These are phyloP conservation scores for Dryas octopetala DNA, from an alignment of 306 rosid species.

Conservation along the genomic window DNA sequence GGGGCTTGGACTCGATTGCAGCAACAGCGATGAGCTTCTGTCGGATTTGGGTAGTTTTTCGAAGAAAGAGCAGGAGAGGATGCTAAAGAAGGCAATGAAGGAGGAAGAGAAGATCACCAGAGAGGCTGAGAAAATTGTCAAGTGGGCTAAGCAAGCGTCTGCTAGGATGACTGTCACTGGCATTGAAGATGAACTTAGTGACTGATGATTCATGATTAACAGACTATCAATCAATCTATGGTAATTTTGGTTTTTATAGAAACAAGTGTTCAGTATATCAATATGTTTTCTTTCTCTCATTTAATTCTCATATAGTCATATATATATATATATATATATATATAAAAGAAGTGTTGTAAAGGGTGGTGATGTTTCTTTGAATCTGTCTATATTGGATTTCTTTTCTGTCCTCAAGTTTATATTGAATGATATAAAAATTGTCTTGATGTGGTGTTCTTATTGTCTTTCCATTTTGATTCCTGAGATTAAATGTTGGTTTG, in stretches of 20 bases:
- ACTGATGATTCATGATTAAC: conserved; percentile 17
- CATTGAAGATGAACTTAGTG: conserved; percentile 67
- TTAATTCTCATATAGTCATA: too few relatives aligned
- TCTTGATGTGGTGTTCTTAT: neutral
- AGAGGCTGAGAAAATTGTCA: conserved; percentile 76
- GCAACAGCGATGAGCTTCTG: conserved; percentile 44
- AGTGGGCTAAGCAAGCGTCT: conserved; percentile 69
- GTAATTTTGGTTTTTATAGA: neutral
- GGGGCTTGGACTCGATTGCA: conserved; percentile 34
- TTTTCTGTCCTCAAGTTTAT: too few relatives aligned
- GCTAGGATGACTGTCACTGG: conserved; percentile 47
- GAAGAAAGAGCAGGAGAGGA: conserved; percentile 52
- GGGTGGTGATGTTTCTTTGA: neutral
- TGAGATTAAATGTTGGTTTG: too few relatives aligned
- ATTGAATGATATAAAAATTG: neutral
- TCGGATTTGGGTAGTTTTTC: conserved; percentile 63
- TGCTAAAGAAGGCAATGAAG: conserved; percentile 66
- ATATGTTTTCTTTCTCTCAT: neutral
- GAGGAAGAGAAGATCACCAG: conserved; percentile 68
- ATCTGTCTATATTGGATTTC: too few relatives aligned
- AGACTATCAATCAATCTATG: conserved; percentile 13
- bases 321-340: neutral
- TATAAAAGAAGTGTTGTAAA: neutral
- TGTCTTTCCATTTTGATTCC: neutral
- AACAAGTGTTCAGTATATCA: neutral